These are phyloP conservation scores for Maudiozyma humilis DNA, from an alignment of 1,139 yeast genomes.

Conservation along the genomic window DNA sequence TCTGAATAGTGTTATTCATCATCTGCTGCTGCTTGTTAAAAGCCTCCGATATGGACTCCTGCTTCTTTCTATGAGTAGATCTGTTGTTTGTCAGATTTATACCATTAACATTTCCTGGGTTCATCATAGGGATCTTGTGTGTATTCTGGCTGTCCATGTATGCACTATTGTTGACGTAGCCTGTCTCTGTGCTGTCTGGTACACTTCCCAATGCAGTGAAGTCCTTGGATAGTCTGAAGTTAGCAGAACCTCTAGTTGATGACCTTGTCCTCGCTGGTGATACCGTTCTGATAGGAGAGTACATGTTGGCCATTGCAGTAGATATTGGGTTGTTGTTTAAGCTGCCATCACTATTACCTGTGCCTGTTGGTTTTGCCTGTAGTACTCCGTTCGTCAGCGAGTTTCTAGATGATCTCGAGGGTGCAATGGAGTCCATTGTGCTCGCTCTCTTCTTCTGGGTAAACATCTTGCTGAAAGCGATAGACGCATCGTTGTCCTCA, in stretches of 20 bases:
- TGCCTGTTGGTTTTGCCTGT: background rate
- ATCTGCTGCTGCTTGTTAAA: conserved; percentile 10
- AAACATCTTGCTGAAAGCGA: conserved; percentile 31
- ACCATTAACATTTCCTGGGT: background rate
- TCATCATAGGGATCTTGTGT: conserved; percentile 5
- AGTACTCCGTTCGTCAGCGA: background rate
- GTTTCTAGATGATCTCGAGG: conserved; percentile 15
- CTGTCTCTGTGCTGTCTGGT: conserved; percentile 6
- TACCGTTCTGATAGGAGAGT: conserved; percentile 26
- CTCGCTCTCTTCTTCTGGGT: conserved; percentile 28
- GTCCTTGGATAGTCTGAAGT: conserved; percentile 24
- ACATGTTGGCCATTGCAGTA: conserved; percentile 20
- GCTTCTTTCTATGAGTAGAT: conserved; percentile 18
- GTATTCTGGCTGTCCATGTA: conserved; percentile 17
- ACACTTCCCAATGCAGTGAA: conserved; percentile 11
- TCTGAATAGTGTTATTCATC: conserved; percentile 6
- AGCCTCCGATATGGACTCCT: conserved; percentile 26
- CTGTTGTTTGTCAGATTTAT: conserved; percentile 4
- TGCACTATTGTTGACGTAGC: conserved; percentile 12
- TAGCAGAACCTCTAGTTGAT: conserved; percentile 21
- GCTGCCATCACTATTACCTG: background rate
- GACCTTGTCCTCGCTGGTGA: conserved; percentile 30
- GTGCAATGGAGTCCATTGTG: conserved; percentile 28
- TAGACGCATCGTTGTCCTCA: conserved; percentile 33
- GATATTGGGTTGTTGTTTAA: conserved; percentile 9